phyloP scores from a whole-genome alignment of 108 stramenopile genomes.

The Epipyxis sp. region DNA sequence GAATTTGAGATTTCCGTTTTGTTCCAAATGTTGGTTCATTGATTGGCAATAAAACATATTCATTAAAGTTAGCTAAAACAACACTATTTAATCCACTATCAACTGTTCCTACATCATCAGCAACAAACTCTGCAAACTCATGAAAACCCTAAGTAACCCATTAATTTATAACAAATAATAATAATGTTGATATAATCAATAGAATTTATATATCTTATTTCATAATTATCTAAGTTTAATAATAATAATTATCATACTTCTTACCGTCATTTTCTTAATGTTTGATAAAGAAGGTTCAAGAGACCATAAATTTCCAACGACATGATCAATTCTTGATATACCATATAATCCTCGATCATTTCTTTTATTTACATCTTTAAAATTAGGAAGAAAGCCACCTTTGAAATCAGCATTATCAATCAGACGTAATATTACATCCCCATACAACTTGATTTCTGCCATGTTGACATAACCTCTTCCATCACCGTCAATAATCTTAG shows the following conservation, averaged over 20 bases:
- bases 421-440: constrained; percentile 53
- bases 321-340: background rate
- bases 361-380: background rate
- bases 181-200: background rate
- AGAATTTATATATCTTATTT: no score
- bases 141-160: constrained; percentile 56
- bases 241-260: no score
- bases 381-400: background rate
- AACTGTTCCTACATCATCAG: constrained; percentile 76
- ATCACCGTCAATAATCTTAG: background rate
- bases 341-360: constrained; percentile 6
- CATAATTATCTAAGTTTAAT: no score
- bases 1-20: constrained; percentile 55
- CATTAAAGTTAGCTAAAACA: constrained; percentile 56
- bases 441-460: constrained; percentile 45
- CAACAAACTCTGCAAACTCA: constrained; percentile 75
- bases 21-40: constrained; percentile 76
- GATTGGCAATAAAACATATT: constrained; percentile 68
- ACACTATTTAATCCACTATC: constrained; percentile 77
- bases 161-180: background rate
- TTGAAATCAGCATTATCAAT: constrained; percentile 25
- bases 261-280: constrained; percentile 56
- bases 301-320: constrained; percentile 54
- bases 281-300: constrained; percentile 45
- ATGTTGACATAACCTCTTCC: constrained; percentile 34